These are phyloP conservation scores for Tothia fuscella DNA, from an alignment of 2,329 filamentous ascomycete species.

Conservation along the genomic window DNA sequence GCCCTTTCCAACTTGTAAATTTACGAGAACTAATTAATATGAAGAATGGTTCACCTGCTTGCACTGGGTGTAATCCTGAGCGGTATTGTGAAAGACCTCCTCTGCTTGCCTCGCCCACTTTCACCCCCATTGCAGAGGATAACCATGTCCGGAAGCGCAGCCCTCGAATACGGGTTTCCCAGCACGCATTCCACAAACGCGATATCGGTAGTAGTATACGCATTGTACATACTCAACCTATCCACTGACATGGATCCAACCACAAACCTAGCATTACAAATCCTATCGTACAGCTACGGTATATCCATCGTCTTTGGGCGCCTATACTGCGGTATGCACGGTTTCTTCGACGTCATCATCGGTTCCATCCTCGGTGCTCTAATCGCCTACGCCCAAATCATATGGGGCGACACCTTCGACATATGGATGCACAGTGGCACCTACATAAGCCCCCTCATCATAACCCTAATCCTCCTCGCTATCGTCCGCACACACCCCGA, in stretches of 20 bases:
- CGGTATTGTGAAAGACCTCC: constrained; percentile 87
- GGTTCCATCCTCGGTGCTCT: constrained; percentile 66
- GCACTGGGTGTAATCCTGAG: constrained; percentile 57
- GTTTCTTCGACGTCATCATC: constrained; percentile 79
- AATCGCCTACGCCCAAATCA: constrained; percentile 44
- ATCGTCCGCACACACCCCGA: constrained; percentile 87
- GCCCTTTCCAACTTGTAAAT: constrained; percentile 1
- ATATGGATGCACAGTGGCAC: constrained; percentile 46
- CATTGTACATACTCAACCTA: constrained; percentile 60
- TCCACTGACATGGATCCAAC: constrained; percentile 31
- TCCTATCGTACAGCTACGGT: constrained; percentile 70
- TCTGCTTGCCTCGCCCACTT: constrained; percentile 81
- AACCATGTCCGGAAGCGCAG: constrained; percentile 92
- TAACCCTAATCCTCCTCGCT: constrained; percentile 55
- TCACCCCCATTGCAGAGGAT: constrained; percentile 89
- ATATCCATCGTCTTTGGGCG: constrained; percentile 81
- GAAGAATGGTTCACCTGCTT: constrained; percentile 43
- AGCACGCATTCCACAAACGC: constrained; percentile 97
- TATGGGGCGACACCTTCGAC: constrained; percentile 50
- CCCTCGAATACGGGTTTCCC: constrained; percentile 92
- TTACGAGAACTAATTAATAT: constrained; percentile 4
- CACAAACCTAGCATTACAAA: constrained; percentile 46
- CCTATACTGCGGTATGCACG: constrained; percentile 97
- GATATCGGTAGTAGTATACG: constrained; percentile 83
- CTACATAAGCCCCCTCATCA: constrained; percentile 51